A percentile compares a stretch with the other conserved stretches of the same genome.
These are phyloP conservation scores for Aspergillus fischeri DNA, from an alignment of 2,329 filamentous ascomycete genomes.

Conservation along the genomic window DNA sequence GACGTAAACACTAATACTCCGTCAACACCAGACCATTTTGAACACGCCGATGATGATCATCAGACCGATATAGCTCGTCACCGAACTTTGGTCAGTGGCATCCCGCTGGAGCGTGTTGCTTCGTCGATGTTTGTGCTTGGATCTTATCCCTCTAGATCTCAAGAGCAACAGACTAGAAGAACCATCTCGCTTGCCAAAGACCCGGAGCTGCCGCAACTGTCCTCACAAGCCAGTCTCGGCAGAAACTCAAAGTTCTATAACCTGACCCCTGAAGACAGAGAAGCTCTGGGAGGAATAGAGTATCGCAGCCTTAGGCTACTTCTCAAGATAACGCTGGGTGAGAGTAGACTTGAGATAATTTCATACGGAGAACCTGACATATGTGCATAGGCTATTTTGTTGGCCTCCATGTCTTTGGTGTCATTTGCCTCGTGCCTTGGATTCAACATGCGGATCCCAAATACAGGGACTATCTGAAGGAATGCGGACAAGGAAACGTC, in stretches of 20 bases:
- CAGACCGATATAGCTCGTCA: background rate
- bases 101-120: constrained; percentile 6
- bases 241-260: constrained; percentile 47
- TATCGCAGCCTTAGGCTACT: constrained; percentile 50
- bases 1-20: background rate
- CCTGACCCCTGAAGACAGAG: constrained; percentile 38
- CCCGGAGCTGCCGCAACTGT: constrained; percentile 38
- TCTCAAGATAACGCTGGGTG: constrained; percentile 45
- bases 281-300: constrained; percentile 51
- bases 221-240: constrained; percentile 42
- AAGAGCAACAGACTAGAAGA: constrained; percentile 11
- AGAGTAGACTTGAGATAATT: constrained; percentile 1
- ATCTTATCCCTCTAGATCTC: constrained; percentile 6
- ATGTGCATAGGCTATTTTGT: constrained; percentile 42
- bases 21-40: background rate
- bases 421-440: constrained; percentile 49
- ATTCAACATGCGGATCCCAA: constrained; percentile 40
- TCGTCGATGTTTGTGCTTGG: constrained; percentile 10
- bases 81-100: background rate
- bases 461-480: constrained; percentile 39
- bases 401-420: constrained; percentile 46
- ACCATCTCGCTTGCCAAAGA: constrained; percentile 17
- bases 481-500: constrained; percentile 37
- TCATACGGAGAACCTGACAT: background rate
- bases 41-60: background rate